Evolutionary conservation across 116 monocot genomes (phyloP).

Genomic region (Cymodocea nodosa): DNA sequence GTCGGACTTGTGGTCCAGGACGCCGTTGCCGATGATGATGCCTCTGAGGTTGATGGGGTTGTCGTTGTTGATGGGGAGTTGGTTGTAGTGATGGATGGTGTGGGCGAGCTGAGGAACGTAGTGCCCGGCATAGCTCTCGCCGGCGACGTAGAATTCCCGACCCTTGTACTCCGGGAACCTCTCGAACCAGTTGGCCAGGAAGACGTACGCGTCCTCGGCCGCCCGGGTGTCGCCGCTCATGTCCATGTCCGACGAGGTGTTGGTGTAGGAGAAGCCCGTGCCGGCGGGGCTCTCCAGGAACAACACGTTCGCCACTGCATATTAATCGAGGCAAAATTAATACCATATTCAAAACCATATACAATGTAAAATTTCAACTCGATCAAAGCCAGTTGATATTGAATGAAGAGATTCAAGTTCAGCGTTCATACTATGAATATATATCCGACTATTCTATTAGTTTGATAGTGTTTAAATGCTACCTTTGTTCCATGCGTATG

Average conservation of each 20-base stretch:
- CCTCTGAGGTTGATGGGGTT: slow-evolving; percentile 13
- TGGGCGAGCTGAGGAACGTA: slow-evolving; percentile 7
- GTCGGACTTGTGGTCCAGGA: slow-evolving; percentile 5
- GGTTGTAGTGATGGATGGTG: slow-evolving; percentile 7
- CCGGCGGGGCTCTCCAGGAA: slow-evolving; percentile 21
- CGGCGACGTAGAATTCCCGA: slow-evolving; percentile 13
- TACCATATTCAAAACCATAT: too few species aligned
- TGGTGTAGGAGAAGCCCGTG: slow-evolving; percentile 19
- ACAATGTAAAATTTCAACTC: too few species aligned
- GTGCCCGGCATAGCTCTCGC: slow-evolving; percentile 14
- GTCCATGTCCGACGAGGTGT: slow-evolving; percentile 13
- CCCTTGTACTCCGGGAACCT: slow-evolving; percentile 9
- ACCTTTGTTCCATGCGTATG: slow-evolving; percentile 42
- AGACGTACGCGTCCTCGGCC: slow-evolving; percentile 6
- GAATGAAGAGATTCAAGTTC: too few species aligned
- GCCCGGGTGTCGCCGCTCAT: slow-evolving; percentile 7
- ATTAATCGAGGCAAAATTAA: too few species aligned
- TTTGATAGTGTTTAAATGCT: not conserved
- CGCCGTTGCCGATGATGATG: slow-evolving; percentile 6
- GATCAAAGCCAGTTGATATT: too few species aligned
- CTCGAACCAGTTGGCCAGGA: slow-evolving; percentile 12
- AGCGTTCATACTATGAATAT: too few species aligned
- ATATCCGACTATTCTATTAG: not conserved
- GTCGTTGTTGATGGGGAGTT: not conserved
- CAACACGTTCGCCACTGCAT: slow-evolving; percentile 15